Conservation (phyloP, 805 yeast genomes). For the Ogataea henricii region DNA sequence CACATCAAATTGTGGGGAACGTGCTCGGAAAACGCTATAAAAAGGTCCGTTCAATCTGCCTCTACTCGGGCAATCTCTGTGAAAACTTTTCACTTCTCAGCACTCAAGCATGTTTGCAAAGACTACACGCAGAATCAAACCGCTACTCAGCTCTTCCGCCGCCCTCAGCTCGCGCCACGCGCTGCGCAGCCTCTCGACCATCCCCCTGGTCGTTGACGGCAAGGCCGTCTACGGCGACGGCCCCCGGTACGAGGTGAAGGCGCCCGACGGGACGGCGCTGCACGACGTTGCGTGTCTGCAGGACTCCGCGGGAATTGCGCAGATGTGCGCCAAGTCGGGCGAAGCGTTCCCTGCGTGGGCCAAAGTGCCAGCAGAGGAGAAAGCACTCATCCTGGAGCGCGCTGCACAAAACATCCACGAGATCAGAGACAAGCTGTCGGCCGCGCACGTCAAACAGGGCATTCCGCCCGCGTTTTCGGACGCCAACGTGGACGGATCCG, state of each 20-base stretch:
- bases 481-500: conserved; percentile 35
- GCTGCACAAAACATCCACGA: conserved; percentile 12
- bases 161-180: not conserved
- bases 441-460: conserved; percentile 38
- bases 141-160: not conserved
- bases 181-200: conserved; percentile 2
- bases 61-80: too few species aligned
- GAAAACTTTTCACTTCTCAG: not conserved
- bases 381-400: conserved; percentile 14
- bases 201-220: conserved; percentile 13
- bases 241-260: conserved; percentile 7
- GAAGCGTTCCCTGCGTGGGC: conserved; percentile 26
- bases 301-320: not conserved
- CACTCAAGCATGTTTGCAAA: not conserved
- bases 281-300: conserved; percentile 10
- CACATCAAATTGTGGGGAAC: too few species aligned
- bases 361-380: conserved; percentile 8
- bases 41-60: too few species aligned
- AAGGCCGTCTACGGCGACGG: not conserved
- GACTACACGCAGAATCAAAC: not conserved
- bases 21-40: too few species aligned
- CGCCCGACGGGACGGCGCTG: conserved; percentile 11
- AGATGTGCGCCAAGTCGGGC: conserved; percentile 18
- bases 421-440: conserved; percentile 18
- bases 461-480: conserved; percentile 39